Base-by-base conservation (phyloP, 306 rosid species). In the Dryas alaskensis region DNA sequence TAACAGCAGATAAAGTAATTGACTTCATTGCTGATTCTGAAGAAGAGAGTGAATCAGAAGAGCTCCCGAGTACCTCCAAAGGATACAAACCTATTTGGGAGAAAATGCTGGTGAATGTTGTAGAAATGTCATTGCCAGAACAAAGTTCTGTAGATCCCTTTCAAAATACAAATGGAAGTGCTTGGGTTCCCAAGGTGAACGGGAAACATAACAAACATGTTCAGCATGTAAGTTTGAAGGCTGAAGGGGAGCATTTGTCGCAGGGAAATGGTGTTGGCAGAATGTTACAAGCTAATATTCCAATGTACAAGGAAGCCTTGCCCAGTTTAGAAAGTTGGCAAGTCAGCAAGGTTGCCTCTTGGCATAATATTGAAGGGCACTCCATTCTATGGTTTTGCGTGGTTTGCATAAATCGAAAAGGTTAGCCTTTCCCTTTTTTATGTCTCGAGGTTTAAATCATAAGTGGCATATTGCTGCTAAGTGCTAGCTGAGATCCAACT, bases 261-360 rank as follows among this genome's bases (percentile, higher is more conserved):
- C 86, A 85, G 70, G 94, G 89, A 71, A 86, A 88, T 73, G 90
- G 84, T 70, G 76, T 92, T 27, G 83, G 89, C 65, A 82, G 81
- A 75, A 77, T 84, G 81, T 84, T 90, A 31, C 92, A 82, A 76
- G 90, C 82, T 51, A 90, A 83, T 76, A 76, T 79, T 77, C 97
- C 99, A 66, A 80, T 81, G 83, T 88, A 84, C 83, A 87, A 87
- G 84, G 97, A 88, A 68, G 88, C 92, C 68, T 81, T 95, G 86
- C 99, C 99, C 53, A 88, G 99, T 81, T 84, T 95, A 77, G 93
- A 92, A 86, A 90, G 88, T 73, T 95, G 98, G 99, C 86, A 86
- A 78, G 83, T 89, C 60, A 87, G 82, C 79, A 90, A 92, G 89
- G 81, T 95, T 84, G 85, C 92, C 74, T 78, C 93, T 57, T 95